Evolutionary conservation across 1,284 basidiomycete genomes (phyloP).

Genomic region (Grifola frondosa): DNA sequence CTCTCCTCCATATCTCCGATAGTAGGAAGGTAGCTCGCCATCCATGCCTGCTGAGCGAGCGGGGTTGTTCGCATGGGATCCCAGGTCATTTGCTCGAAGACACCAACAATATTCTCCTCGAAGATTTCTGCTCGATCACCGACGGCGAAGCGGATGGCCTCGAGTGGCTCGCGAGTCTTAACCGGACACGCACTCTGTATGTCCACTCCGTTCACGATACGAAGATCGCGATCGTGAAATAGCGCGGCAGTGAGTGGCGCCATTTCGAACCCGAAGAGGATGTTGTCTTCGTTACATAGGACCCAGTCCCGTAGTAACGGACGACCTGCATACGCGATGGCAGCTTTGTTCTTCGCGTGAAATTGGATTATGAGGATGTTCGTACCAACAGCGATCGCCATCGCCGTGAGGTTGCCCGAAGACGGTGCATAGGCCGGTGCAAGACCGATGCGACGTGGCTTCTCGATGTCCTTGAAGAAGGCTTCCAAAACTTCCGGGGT

Average conservation of each 20-base stretch:
- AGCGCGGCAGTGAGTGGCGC: conserved; percentile 43
- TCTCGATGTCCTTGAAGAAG: conserved; percentile 8
- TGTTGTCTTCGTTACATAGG: conserved; percentile 24
- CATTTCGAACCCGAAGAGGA: conserved; percentile 44
- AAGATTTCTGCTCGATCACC: conserved; percentile 36
- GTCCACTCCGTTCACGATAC: conserved; percentile 48
- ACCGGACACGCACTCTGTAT: conserved; percentile 40
- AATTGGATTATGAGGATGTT: conserved; percentile 30
- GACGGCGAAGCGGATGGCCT: conserved; percentile 44
- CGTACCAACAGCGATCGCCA: conserved; percentile 25
- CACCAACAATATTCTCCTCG: conserved; percentile 39
- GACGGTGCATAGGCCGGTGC: conserved; percentile 28
- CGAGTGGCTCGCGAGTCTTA: conserved; percentile 40
- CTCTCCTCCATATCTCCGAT: conserved; percentile 27
- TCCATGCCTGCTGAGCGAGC: conserved; percentile 29
- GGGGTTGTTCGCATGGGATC: conserved; percentile 15
- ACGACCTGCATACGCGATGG: conserved; percentile 21
- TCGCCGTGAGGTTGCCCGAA: conserved; percentile 24
- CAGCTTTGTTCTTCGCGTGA: conserved; percentile 18
- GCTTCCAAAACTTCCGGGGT: conserved; percentile 21
- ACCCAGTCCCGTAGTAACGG: conserved; percentile 24
- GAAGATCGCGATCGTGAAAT: conserved; percentile 38
- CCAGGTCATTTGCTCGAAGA: conserved; percentile 34
- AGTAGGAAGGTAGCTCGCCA: conserved; percentile 20
- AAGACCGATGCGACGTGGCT: conserved; percentile 27